A percentile compares a stretch with the other conserved stretches of the same genome.
Evolutionary conservation across 257 asterid species (phyloP).

Genomic region (Petunia axillaris): DNA sequence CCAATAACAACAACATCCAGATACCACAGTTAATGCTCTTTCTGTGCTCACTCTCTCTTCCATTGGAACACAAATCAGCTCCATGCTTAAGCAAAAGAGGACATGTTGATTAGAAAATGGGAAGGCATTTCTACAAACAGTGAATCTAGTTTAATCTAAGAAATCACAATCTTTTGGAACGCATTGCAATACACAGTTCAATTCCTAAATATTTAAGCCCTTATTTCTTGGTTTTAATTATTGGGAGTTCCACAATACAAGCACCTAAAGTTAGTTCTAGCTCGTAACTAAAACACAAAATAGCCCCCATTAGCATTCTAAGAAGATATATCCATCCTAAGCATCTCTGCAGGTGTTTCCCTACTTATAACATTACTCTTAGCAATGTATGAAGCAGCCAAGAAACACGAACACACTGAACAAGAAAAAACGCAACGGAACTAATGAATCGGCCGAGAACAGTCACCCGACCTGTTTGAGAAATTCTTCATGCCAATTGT

Average conservation of each 20-base stretch:
- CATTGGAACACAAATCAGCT: not conserved
- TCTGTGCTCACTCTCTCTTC: not conserved
- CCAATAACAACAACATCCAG: not conserved
- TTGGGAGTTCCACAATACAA: not conserved
- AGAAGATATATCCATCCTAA: not conserved
- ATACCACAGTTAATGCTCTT: not conserved
- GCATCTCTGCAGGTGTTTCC: not conserved
- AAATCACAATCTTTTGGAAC: not conserved
- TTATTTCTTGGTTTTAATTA: not conserved
- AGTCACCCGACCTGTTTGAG: conserved; percentile 76
- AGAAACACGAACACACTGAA: not conserved
- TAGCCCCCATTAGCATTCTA: not conserved
- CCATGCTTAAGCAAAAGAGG: not conserved
- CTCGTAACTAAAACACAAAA: not conserved
- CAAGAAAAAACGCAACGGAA: not conserved
- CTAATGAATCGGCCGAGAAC: conserved; percentile 20
- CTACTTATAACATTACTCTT: not conserved
- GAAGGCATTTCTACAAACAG: not conserved
- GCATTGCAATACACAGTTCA: not conserved
- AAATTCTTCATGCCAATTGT: conserved; percentile 98
- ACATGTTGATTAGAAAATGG: not conserved
- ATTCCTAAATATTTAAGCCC: not conserved
- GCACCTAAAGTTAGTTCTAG: not conserved
- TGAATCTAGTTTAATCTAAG: not conserved
- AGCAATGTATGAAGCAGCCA: not conserved